Base-by-base conservation (phyloP, 2,329 filamentous ascomycete genomes). In the Pseudocercospora fijiensis region DNA sequence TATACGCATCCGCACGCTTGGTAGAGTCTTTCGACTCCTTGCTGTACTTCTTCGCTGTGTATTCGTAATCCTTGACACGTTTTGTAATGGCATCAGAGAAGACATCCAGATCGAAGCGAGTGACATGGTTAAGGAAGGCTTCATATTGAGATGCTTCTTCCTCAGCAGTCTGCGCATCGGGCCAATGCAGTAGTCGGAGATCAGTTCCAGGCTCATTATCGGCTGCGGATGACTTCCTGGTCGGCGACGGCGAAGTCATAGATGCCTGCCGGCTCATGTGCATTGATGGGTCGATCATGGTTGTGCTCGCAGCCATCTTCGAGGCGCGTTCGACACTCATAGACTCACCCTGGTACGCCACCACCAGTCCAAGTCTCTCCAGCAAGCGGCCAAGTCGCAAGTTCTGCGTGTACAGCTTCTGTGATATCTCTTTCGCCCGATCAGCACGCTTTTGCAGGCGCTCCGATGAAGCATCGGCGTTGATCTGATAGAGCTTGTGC, bases 41-140 rank as follows among this genome's bases (percentile, higher is more conserved):
- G 73, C 95, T 92, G 82, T 93, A 93, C 78, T 96, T 98, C 62
- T 93, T 90, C 18, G 93, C 93, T 64, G 95, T 89, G 70, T 95
- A 89, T 76, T 99, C 95, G 65, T 96, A 90, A 73, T 99, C 95
- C 72, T 94, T 96, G 72, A 97, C 87, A 13, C 95, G 89, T 72
- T 94, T 95, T 67, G 91, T 89, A 26, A 99, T 84, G 0, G 91
- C 88, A 63, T 98, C 94, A 53, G 88, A 86, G 72, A 96, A 96
- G 2, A 86, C 83, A 65, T 97, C 91, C 55, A 94, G 83, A 73
- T 96, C 91, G 73, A 99, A 95, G 27, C 85, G 85, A 18, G 90
- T 87, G 18, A 96, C 80, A 3, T 87, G 87, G 37, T 86, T 82
- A 67, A 96, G 82, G 73, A 92, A 96, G 0, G 87, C 84, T 16